Evolutionary conservation across 805 yeast species (phyloP), one percentile per base, ranked within the genome.

Genomic region (Kuraishia molischiana): DNA sequence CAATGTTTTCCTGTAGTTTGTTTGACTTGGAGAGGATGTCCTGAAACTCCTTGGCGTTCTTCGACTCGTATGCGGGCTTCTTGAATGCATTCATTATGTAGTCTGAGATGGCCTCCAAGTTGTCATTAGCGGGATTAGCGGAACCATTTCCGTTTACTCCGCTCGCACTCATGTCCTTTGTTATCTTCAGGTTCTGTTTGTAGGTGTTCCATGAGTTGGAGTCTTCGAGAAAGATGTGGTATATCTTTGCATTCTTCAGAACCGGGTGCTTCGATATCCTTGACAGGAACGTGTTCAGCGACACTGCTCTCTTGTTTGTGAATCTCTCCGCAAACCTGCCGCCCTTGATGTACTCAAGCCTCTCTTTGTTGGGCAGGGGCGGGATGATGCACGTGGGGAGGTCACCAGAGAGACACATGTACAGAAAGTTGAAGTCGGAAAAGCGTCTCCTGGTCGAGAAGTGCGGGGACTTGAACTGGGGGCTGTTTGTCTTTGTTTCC

Each of bases 41-140:
- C 36, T 79, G 67, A 48, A 90, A 85, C 51, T 85, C 96, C 33
- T 81, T 76, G 43, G 74, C 76, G 47, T 72, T 72, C 35, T 43
- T 48, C 19, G 64, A 57, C 49, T 79, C 85, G 36, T 66, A 60
- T 35, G 71, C 65, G 4, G 81, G 79, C 35, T 85, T 79, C 39
- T 90, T 81, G 52, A 90, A 85, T n/a, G 95, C 95, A 53, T 90
- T 90, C 81, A 90, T 83, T 32, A 92, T 77, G 3, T 84, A 80
- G 52, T 90, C 98, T 0, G 95, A 79, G n/a, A 90, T 69, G 11
- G 85, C 77, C 36, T 92, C 98, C 50, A 67, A 32, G n/a, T 36
- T 26, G 24, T 30, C 51, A 36, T 40, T 51, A 2, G 48, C 24
- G 34, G 46, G 52, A 5, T 47, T 24, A 1, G 54, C 34, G 34